Percentiles rank a stretch among this genome's conserved stretches.
Evolutionary conservation across 495 filamentous ascomycete genomes (phyloP).

Genomic region (Aspergillus olivimuriae): DNA sequence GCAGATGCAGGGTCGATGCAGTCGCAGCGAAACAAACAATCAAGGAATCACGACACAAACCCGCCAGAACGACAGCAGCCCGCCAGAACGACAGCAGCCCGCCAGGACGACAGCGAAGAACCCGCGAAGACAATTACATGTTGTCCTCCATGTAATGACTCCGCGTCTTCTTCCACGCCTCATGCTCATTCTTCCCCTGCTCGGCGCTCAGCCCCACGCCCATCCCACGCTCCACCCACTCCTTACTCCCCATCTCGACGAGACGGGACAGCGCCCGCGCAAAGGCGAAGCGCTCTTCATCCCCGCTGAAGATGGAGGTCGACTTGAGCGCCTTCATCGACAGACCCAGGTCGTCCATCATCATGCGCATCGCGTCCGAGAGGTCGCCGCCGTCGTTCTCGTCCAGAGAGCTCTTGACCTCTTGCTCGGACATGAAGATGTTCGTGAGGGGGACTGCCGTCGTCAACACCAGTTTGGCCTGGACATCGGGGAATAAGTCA

Average conservation of each 20-base stretch:
- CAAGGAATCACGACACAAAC: no score
- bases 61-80: no score
- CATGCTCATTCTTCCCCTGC: slow-evolving; percentile 54
- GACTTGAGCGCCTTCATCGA: slow-evolving; percentile 81
- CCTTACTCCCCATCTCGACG: slow-evolving; percentile 85
- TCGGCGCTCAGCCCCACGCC: slow-evolving; percentile 58
- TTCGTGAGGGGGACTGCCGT: slow-evolving; percentile 75
- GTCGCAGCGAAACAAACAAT: no score
- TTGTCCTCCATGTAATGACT: slow-evolving; percentile 67
- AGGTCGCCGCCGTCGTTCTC: slow-evolving; percentile 52
- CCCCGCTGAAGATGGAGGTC: slow-evolving; percentile 82
- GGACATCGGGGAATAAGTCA: slow-evolving; percentile 6
- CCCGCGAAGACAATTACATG: no score
- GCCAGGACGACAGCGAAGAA: no score
- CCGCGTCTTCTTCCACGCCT: slow-evolving; percentile 59
- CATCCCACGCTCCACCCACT: slow-evolving; percentile 91
- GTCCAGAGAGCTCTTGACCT: slow-evolving; percentile 48
- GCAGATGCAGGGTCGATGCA: no score
- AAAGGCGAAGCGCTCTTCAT: slow-evolving; percentile 96
- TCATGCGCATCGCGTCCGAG: slow-evolving; percentile 74
- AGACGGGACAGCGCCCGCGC: slow-evolving; percentile 79
- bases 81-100: no score
- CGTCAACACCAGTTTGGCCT: slow-evolving; percentile 93
- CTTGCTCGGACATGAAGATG: slow-evolving; percentile 80
- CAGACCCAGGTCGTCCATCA: slow-evolving; percentile 92